Conservation (phyloP, 2,329 filamentous ascomycete genomes). For the Cordyceps cateniannulata region DNA sequence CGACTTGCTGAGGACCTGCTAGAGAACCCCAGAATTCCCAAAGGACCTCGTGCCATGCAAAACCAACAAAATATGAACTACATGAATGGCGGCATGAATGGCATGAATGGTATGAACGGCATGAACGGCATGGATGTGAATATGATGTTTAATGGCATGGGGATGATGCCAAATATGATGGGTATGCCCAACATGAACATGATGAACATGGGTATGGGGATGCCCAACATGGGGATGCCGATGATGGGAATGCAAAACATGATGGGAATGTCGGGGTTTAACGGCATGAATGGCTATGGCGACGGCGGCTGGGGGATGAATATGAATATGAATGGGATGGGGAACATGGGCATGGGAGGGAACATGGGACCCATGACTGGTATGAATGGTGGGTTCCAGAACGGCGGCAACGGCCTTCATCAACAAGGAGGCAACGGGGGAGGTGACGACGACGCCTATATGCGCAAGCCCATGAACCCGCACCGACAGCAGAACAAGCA, state of each 20-base stretch:
- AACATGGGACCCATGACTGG: conserved; percentile 24
- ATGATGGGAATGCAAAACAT: conserved; percentile 14
- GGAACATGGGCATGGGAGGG: conserved; percentile 17
- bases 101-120: conserved; percentile 18
- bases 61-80: conserved; percentile 42
- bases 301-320: conserved; percentile 14
- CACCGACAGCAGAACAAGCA: conserved; percentile 81
- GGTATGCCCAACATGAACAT: conserved; percentile 29
- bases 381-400: conserved; percentile 14
- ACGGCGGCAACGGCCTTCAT: conserved; percentile 21
- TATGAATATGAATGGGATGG: conserved; percentile 17
- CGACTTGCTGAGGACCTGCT: conserved; percentile 69
- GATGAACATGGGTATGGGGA: conserved; percentile 25
- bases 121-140: conserved; percentile 27
- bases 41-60: conserved; percentile 60
- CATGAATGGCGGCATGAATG: conserved; percentile 34
- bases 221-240: conserved; percentile 31
- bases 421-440: conserved; percentile 30
- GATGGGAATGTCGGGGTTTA: conserved; percentile 21
- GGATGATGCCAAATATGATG: conserved; percentile 26
- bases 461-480: conserved; percentile 91
- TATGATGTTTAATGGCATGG: conserved; percentile 19
- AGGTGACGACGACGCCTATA: conserved; percentile 84
- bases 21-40: conserved; percentile 59
- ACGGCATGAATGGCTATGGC: conserved; percentile 16